These are phyloP conservation scores for Echinosophora koreensis DNA, from an alignment of 306 rosid species.

Conservation along the genomic window DNA sequence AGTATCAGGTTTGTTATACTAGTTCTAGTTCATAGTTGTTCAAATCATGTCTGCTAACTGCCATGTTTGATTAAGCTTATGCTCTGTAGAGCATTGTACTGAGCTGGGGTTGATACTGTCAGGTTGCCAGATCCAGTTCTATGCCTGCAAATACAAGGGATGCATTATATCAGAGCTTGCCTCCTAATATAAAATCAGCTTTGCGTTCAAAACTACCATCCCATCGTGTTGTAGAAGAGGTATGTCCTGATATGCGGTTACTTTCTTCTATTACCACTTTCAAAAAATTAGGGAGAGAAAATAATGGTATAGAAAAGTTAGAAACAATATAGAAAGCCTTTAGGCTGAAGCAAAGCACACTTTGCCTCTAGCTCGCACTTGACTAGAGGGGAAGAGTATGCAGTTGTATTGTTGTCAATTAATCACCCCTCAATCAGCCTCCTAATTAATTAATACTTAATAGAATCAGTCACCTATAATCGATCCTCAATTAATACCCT, in stretches of 20 bases:
- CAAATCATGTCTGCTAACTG: constrained; percentile 21
- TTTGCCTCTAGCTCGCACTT: constrained; percentile 13
- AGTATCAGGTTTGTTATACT: background rate
- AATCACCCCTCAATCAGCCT: constrained; percentile 17
- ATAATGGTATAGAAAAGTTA: constrained; percentile 12
- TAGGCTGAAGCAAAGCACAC: background rate
- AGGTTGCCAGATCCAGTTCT: constrained; percentile 83
- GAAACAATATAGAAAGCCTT: constrained; percentile 5
- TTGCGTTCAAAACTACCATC: constrained; percentile 76
- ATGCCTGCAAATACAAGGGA: constrained; percentile 84
- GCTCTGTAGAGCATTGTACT: constrained; percentile 33
- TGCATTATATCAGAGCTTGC: constrained; percentile 81
- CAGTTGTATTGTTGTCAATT: background rate
- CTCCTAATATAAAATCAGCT: constrained; percentile 75
- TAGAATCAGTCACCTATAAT: background rate
- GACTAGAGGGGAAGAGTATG: background rate
- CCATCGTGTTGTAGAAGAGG: constrained; percentile 66
- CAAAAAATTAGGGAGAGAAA: constrained; percentile 1
- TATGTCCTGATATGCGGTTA: constrained; percentile 47
- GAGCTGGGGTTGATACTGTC: constrained; percentile 43
- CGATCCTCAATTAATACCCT: constrained; percentile 27
- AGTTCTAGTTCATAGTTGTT: constrained; percentile 18
- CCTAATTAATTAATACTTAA: no score
- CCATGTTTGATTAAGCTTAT: constrained; percentile 14
- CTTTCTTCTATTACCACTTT: constrained; percentile 29